Conservation (phyloP, 2,329 filamentous ascomycete genomes). For the Talaromyces sp. region DNA sequence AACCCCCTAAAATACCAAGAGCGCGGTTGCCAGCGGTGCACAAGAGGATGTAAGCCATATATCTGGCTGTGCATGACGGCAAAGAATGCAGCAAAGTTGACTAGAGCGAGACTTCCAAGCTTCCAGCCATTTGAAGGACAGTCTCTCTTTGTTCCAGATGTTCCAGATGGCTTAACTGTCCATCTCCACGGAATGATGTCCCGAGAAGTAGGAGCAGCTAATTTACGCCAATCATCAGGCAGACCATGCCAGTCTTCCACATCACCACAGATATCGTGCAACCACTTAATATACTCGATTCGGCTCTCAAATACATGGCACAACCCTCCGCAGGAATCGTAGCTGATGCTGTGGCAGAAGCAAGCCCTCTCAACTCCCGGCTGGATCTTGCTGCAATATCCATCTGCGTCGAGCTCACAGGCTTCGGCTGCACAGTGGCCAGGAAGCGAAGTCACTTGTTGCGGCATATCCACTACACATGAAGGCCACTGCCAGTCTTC, state of each 20-base stretch:
- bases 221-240: background rate
- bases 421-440: background rate
- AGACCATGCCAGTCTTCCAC: slow-evolving; percentile 2
- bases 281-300: background rate
- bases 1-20: background rate
- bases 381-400: background rate
- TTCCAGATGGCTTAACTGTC: background rate
- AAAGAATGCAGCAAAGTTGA: background rate
- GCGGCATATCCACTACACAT: background rate
- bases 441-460: background rate
- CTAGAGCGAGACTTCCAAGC: background rate
- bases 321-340: background rate
- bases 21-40: background rate
- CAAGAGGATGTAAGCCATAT: background rate
- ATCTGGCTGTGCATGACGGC: background rate
- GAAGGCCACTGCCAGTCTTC: slow-evolving; percentile 2
- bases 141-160: background rate
- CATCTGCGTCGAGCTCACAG: background rate
- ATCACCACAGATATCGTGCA: background rate
- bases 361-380: background rate
- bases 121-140: background rate
- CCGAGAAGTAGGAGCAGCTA: background rate
- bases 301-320: background rate
- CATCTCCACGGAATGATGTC: background rate
- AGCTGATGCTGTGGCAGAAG: slow-evolving; percentile 1